Evolutionary conservation across 495 filamentous ascomycete genomes (phyloP).

Genomic region (Xylaria scruposa): DNA sequence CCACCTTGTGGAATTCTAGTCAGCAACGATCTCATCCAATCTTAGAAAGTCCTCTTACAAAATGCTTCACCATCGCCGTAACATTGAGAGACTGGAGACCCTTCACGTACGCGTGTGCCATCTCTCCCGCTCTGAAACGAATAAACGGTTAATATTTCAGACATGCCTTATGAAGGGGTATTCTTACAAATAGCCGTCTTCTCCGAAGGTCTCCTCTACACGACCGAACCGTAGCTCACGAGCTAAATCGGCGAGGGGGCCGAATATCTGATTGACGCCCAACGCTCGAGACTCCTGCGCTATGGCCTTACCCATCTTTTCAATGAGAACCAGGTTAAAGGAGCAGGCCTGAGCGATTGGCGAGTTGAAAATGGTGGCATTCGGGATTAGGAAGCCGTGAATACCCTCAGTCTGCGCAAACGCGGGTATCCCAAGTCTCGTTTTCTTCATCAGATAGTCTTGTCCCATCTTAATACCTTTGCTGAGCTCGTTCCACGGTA

Average conservation of each 20-base stretch:
- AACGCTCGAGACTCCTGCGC: conserved; percentile 66
- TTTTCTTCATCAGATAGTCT: conserved; percentile 68
- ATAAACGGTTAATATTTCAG: not conserved
- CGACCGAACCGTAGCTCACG: conserved; percentile 72
- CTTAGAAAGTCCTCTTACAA: conserved; percentile 38
- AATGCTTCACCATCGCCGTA: conserved; percentile 74
- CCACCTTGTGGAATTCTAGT: conserved; percentile 44
- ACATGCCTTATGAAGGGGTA: not conserved
- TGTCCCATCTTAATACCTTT: conserved; percentile 66
- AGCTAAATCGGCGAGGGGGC: conserved; percentile 69
- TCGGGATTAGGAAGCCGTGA: conserved; percentile 71
- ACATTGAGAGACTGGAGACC: conserved; percentile 69
- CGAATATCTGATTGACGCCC: conserved; percentile 73
- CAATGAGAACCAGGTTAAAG: conserved; percentile 63
- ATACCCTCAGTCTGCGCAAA: conserved; percentile 75
- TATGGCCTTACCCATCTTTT: conserved; percentile 67
- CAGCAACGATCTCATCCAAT: not conserved
- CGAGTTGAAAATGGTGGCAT: conserved; percentile 78
- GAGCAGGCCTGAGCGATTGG: conserved; percentile 73
- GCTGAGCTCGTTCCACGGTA: conserved; percentile 66
- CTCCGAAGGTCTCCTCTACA: conserved; percentile 72
- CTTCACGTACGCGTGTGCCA: conserved; percentile 64
- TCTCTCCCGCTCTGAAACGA: conserved; percentile 49
- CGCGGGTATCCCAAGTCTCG: conserved; percentile 70
- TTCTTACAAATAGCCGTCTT: conserved; percentile 64